A percentile compares a stretch with the other conserved stretches of the same genome.
Evolutionary conservation across 108 stramenopile genomes (phyloP).

Genomic region (Licmophora abbreviata): DNA sequence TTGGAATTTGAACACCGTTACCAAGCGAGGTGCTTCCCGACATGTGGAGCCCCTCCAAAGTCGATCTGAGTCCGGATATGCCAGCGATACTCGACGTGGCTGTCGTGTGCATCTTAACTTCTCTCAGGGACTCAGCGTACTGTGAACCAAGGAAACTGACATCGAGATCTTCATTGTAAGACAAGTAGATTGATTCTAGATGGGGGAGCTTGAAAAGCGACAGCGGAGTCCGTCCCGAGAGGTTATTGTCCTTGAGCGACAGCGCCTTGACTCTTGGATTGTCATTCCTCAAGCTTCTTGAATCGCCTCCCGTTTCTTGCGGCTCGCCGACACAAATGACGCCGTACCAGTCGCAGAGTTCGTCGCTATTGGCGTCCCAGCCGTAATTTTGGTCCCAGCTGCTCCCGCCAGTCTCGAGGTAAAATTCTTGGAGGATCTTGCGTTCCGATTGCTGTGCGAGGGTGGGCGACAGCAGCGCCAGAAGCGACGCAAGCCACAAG

Average conservation of each 20-base stretch:
- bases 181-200: neutral
- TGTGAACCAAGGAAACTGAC: neutral
- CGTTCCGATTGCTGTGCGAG: no score
- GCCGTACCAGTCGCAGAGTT: slow-evolving; percentile 20
- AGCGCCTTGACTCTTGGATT: slow-evolving; percentile 2
- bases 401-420: slow-evolving; percentile 15
- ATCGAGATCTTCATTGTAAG: slow-evolving; percentile 5
- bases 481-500: no score
- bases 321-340: slow-evolving; percentile 14
- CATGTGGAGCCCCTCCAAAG: slow-evolving; percentile 2
- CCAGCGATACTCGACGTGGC: neutral
- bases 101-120: neutral
- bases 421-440: slow-evolving; percentile 19
- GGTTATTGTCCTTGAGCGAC: slow-evolving; percentile 13
- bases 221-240: slow-evolving; percentile 37
- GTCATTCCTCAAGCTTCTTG: neutral
- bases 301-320: neutral
- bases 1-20: slow-evolving; percentile 20
- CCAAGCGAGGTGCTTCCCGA: neutral
- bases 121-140: neutral
- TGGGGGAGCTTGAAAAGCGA: slow-evolving; percentile 5
- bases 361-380: slow-evolving; percentile 10
- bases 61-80: neutral
- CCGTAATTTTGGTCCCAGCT: slow-evolving; percentile 23
- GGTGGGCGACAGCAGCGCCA: no score